Base-by-base conservation (phyloP, 371 early-diverging fungal species). In the Batkoa obscura region DNA sequence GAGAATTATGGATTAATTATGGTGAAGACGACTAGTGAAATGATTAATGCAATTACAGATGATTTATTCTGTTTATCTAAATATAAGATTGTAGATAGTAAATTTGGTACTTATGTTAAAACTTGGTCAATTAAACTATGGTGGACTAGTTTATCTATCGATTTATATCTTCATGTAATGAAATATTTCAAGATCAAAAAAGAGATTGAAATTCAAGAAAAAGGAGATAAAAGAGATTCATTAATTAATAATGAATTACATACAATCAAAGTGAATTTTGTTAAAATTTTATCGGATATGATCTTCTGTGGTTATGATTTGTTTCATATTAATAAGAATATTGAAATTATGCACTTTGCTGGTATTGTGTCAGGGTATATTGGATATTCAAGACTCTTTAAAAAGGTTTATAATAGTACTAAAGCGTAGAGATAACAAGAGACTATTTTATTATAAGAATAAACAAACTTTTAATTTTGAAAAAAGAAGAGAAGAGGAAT, bases 61-160 rank as follows among this genome's bases (percentile, higher is more conserved):
- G 89, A 88, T 51, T 63, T 81, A n/a, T 80, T 72, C 53, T 81
- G 82, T 50, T 63, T 85, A 3, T 72, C 73, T 32, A 81, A 80
- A 50, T 61, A 86, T 39, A 82, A 81, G 4, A 63, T 81, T 1
- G 37, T 85, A 6, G 60, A 65, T 42, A 35, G 65, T 4, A 45
- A 58, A 34, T 57, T 71, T 38, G 66, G 72, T 3, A 67, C 67
- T 42, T 63, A 64, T 36, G 71, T 73, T 2, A 78, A 79, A 60
- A 59, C 65, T 5, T 54, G 70, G 48, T 66, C 76, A 13, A 67
- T 67, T 48, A 68, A 72, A 45, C 68, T 75, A 37, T 81, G 81
- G 81, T 78, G 80, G 59, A 48, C 65, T 0, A 71, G 70, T 15
- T 75, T 77, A 43, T 49, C 68, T 49, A 59, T 74, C 50, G 81